Evolutionary conservation across 306 rosid genomes (phyloP), one percentile per base, ranked within the genome.

Genomic region (Lathyrus aphaca): DNA sequence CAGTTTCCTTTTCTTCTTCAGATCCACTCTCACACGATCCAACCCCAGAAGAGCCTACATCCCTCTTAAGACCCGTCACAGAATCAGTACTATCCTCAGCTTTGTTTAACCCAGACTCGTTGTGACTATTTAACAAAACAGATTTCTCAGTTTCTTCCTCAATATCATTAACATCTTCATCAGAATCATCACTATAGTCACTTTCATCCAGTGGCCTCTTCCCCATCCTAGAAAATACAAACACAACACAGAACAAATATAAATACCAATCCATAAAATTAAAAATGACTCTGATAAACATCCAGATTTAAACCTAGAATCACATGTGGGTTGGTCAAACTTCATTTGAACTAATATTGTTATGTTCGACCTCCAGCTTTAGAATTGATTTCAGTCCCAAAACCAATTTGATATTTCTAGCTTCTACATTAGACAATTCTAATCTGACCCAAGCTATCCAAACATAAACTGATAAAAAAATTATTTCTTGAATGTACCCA

Each of bases 101-200:
- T 79, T 83, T 87, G 72, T 74, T 81, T 19, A 80, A 80, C 68
- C 82, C 90, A 7, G 88, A 84, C 35, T 58, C 84, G 64, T 75
- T 76, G 72, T 64, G 91, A 37, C 57, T 78, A 65, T 83, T 82
- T 30, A 82, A 83, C 5, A 95, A 70, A 51, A 68, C 37, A 0
- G 96, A 86, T 79, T 84, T 82, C 79, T 83, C 92, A 5, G 56
- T 69, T 73, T 72, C 85, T 60, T 62, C 84, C 59, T 83, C 88
- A 17, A 45, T 64, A 23, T 83, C 86, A n/a, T 50, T 59, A 18
- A 17, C 48, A 61, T 59, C 65, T 59, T 72, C 86, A 59, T 88
- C 94, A 0, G 91, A 76, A 77, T 82, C 77, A 25, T 88, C 99
- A 37, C 84, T 81, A 38, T 88, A 91, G 32, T 93, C 98, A 77